A percentile compares a stretch with the other conserved stretches of the same genome.
Evolutionary conservation across 164 flowering plant genomes (phyloP).

Genomic region (Chimonanthus praecox): DNA sequence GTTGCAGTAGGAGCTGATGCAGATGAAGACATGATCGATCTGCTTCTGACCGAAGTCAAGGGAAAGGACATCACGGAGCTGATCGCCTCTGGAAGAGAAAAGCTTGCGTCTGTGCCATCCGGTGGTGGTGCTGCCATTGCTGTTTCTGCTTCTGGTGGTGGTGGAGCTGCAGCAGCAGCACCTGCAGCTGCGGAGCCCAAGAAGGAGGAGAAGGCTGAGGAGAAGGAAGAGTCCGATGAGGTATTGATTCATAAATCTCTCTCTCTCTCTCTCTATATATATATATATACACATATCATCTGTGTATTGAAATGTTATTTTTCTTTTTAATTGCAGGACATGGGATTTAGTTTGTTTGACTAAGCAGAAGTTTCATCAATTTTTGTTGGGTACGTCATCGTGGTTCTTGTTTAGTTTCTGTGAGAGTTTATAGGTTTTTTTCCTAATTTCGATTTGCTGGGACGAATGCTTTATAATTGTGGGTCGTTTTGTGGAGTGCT

Average conservation of each 20-base stretch:
- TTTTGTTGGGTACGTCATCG: not conserved
- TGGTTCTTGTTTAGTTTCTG: not conserved
- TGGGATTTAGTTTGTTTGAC: constrained; percentile 52
- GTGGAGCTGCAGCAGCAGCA: constrained; percentile 27
- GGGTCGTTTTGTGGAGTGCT: not conserved
- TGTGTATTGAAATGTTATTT: not conserved
- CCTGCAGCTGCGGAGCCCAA: constrained; percentile 34
- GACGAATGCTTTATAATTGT: too few species aligned
- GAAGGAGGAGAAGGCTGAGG: constrained; percentile 43
- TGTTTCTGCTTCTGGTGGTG: constrained; percentile 21
- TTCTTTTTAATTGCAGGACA: constrained; percentile 31
- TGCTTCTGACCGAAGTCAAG: constrained; percentile 28
- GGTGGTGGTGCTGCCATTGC: constrained; percentile 33
- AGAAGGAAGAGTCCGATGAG: constrained; percentile 45
- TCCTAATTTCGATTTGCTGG: too few species aligned
- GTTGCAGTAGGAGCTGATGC: constrained; percentile 38
- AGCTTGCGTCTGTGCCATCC: constrained; percentile 36
- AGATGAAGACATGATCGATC: constrained; percentile 27
- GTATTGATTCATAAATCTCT: constrained; percentile 9
- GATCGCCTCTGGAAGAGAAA: constrained; percentile 36
- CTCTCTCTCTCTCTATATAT: not conserved
- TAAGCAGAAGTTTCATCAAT: constrained; percentile 12
- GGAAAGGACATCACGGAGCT: constrained; percentile 42
- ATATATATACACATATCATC: too few species aligned
- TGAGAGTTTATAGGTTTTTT: not conserved